phyloP scores from a whole-genome alignment of 345 rosid species.

The Gossypium australe region DNA sequence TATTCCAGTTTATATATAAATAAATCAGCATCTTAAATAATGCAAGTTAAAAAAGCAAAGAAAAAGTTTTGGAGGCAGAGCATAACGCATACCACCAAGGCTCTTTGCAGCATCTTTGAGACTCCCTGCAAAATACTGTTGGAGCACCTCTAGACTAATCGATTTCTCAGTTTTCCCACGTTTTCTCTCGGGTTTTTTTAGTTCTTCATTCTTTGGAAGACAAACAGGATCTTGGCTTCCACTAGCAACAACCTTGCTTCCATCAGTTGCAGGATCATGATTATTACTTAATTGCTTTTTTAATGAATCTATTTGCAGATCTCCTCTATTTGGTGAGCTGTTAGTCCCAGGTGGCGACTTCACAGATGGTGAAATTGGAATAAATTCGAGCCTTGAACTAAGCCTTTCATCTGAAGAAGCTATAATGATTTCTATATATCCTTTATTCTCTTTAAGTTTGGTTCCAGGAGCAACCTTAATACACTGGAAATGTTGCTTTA shows the following conservation, averaged over 20 bases:
- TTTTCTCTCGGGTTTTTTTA: conserved; percentile 51
- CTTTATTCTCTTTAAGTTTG: conserved; percentile 43
- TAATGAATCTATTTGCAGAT: conserved; percentile 20
- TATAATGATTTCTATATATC: conserved; percentile 58
- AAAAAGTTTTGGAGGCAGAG: neutral
- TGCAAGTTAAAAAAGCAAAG: neutral
- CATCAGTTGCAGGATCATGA: conserved; percentile 28
- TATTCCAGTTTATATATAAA: neutral
- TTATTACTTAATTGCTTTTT: conserved; percentile 31
- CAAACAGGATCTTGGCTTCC: conserved; percentile 25
- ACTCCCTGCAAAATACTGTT: conserved; percentile 78
- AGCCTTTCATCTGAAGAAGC: conserved; percentile 42
- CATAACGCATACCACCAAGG: conserved; percentile 65
- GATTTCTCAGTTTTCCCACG: conserved; percentile 90
- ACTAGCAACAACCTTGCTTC: conserved; percentile 17
- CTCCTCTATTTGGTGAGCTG: conserved; percentile 22
- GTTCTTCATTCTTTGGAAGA: conserved; percentile 32
- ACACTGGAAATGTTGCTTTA: conserved; percentile 72
- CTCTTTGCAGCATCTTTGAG: conserved; percentile 95
- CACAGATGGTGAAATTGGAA: conserved; percentile 33
- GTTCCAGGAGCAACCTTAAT: conserved; percentile 70
- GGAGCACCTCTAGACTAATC: conserved; percentile 84
- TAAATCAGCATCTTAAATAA: neutral
- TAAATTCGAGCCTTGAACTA: conserved; percentile 42
- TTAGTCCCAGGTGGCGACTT: conserved; percentile 27